Evolutionary conservation across 177 flowering plant genomes (phyloP).

Genomic region (Tripterygium wilfordii): DNA sequence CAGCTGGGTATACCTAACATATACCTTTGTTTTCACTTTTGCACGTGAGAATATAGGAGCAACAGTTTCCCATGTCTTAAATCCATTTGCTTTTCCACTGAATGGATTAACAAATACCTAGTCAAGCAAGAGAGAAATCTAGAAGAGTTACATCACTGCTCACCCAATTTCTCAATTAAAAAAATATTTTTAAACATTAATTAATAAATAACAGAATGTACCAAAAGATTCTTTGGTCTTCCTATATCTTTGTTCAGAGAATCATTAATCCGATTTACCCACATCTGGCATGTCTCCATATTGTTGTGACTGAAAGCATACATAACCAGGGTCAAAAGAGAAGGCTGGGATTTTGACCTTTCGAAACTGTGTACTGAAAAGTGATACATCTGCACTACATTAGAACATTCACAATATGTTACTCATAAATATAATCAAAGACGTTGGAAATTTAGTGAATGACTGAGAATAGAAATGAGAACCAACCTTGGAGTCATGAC

Average conservation of each 20-base stretch:
- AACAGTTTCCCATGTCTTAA: conserved; percentile 70
- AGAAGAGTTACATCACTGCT: conserved; percentile 3
- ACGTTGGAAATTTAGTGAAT: background rate
- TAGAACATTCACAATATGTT: conserved; percentile 6
- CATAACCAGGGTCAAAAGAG: conserved; percentile 38
- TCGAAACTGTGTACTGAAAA: conserved; percentile 65
- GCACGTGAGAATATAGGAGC: conserved; percentile 77
- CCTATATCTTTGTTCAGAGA: conserved; percentile 39
- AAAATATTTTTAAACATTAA: background rate
- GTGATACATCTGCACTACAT: conserved; percentile 62
- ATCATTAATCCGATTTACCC: conserved; percentile 53
- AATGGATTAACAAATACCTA: conserved; percentile 88
- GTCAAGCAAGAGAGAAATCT: conserved; percentile 14
- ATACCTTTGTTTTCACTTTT: conserved; percentile 82
- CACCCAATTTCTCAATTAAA: too few species aligned
- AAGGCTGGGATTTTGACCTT: conserved; percentile 43
- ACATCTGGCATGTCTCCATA: conserved; percentile 51
- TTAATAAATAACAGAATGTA: conserved; percentile 19
- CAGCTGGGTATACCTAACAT: background rate
- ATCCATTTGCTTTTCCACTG: conserved; percentile 86
- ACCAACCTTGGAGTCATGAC: conserved; percentile 47
- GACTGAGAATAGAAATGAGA: background rate
- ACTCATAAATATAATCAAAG: background rate
- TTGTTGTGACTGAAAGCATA: conserved; percentile 72
- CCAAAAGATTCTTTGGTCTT: conserved; percentile 87